phyloP scores from a whole-genome alignment of 78 protist genomes.

The Salpingoeca rosetta region DNA sequence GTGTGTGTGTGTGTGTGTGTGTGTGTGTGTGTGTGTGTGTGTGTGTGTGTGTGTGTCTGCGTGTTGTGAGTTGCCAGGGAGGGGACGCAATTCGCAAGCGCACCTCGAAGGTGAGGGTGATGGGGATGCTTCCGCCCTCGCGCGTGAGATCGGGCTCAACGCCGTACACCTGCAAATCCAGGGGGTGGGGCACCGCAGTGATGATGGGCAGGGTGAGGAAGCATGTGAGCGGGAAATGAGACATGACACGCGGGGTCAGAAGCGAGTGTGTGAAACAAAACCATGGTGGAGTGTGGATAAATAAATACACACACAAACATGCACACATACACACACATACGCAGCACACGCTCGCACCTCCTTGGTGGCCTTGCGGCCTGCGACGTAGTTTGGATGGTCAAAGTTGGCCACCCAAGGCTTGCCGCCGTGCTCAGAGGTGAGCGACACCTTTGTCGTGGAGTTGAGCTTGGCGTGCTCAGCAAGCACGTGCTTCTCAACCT shows the following conservation, averaged over 20 bases:
- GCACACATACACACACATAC: too few relatives aligned
- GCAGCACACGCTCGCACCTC: too few relatives aligned
- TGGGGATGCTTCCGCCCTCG: conserved; percentile 23
- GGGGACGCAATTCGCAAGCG: too few relatives aligned
- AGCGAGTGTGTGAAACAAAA: too few relatives aligned
- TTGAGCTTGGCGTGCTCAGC: neutral
- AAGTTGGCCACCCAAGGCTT: conserved; percentile 1
- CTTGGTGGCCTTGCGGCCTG: conserved; percentile 6
- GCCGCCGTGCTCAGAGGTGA: neutral
- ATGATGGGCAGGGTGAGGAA: neutral
- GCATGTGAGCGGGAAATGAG: neutral
- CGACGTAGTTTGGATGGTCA: neutral
- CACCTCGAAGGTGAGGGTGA: conserved; percentile 11
- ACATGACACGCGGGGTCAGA: neutral
- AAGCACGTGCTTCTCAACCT: neutral
- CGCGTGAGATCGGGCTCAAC: conserved; percentile 12
- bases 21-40: too few relatives aligned
- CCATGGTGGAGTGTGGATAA: too few relatives aligned
- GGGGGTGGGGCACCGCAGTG: neutral
- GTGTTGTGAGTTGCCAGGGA: too few relatives aligned
- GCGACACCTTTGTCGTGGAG: neutral
- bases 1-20: too few relatives aligned
- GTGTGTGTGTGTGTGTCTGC: too few relatives aligned
- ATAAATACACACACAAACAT: too few relatives aligned
- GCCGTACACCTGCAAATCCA: neutral